Base-by-base conservation (phyloP, 495 filamentous ascomycete genomes). In the Aspergillus ellipticus region DNA sequence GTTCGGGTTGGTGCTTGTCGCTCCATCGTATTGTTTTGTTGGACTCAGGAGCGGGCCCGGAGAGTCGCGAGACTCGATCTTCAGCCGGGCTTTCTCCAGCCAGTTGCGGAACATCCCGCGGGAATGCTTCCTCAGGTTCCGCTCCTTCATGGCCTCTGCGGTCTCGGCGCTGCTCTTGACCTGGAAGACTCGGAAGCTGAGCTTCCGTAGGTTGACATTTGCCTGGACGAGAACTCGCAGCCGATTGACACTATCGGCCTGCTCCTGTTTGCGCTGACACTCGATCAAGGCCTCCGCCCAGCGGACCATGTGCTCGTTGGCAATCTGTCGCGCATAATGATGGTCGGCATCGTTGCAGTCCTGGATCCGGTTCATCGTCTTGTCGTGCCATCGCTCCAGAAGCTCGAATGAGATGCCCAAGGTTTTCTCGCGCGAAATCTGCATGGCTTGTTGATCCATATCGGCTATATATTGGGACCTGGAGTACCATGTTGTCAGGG, bases 61-160 rank as follows among this genome's bases (percentile, higher is more conserved):
- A 8, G 69, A 68, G 61, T 74, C 73, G 45, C 65, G 68, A 35
- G 65, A 67, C 50, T 70, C 70, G 11, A 72, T 51, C 39, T 66
- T 68, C 22, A 73, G 52, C 45, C 68, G 78, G 6, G 79, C 66
- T 55, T 75, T 78, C 8, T 83, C 75, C 13, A 76, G 67, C 85
- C 85, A 89, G 46, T 73, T 70, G 35, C 77, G 79, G 58, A 89
- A 79, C n/a, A 83, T 72, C 47, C 72, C 78, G 53, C 81, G 74
- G 19, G 78, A 69, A 62, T 82, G 74, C 56, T 76, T 81, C 56
- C 81, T 76, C 15, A 79, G 67, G 43, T 76, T 84, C 68, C 83
- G 78, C 35, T 78, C 78, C 50, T 77, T 77, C 61, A 89, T 72
- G 21, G 76, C 74, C 52, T 79, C 76, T 1, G 81, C 76, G 10